Conservation (phyloP, 768 basidiomycete species). For the Boletus rubescentipes region DNA sequence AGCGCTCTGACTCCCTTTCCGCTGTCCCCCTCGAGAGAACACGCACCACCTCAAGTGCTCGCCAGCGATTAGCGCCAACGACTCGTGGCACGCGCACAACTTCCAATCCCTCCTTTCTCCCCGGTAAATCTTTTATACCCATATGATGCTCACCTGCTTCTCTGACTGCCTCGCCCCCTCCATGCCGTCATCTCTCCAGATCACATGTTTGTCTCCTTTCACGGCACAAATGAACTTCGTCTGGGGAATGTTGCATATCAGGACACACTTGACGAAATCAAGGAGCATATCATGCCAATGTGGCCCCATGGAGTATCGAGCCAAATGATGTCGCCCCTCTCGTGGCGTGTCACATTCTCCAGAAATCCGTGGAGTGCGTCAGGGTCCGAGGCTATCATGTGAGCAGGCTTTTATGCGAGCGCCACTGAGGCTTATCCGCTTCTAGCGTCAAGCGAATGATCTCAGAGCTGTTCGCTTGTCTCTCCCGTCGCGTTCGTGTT, state of each 20-base stretch:
- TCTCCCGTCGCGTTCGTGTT: slow-evolving; percentile 53
- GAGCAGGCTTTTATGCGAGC: slow-evolving; percentile 19
- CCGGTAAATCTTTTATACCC: slow-evolving; percentile 22
- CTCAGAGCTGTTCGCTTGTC: slow-evolving; percentile 55
- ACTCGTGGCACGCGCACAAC: slow-evolving; percentile 33
- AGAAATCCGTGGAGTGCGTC: slow-evolving; percentile 67
- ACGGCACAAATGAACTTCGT: slow-evolving; percentile 61
- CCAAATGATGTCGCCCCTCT: slow-evolving; percentile 37
- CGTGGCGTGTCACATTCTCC: slow-evolving; percentile 64
- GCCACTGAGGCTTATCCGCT: slow-evolving; percentile 18
- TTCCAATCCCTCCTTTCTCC: slow-evolving; percentile 35
- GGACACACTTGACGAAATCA: slow-evolving; percentile 57
- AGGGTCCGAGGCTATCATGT: slow-evolving; percentile 56
- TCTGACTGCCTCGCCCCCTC: slow-evolving; percentile 25
- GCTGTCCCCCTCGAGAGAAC: slow-evolving; percentile 35
- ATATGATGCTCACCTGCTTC: slow-evolving; percentile 9
- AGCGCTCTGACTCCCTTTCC: slow-evolving; percentile 25
- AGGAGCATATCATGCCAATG: slow-evolving; percentile 53
- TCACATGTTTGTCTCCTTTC: slow-evolving; percentile 72
- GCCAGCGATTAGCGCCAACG: slow-evolving; percentile 32
- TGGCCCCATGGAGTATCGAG: slow-evolving; percentile 66
- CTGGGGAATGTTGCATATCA: slow-evolving; percentile 47
- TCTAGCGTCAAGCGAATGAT: slow-evolving; percentile 61
- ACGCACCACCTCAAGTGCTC: slow-evolving; percentile 43
- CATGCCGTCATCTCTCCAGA: slow-evolving; percentile 40